phyloP scores from a whole-genome alignment of 106 monocot genomes.

The Dioscorea dumetorum region DNA sequence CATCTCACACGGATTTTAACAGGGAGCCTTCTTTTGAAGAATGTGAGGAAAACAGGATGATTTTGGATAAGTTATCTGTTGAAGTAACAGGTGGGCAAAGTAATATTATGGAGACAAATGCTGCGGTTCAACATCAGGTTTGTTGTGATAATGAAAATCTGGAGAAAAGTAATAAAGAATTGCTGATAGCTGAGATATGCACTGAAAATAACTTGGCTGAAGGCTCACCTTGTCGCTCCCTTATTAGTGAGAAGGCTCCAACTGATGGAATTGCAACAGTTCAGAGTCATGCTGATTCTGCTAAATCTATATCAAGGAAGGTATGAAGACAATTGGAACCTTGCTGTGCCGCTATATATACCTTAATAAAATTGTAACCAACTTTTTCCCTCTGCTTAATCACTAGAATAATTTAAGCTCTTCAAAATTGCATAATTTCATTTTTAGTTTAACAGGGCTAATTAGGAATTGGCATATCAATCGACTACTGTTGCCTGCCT shows the following conservation, averaged over 20 bases:
- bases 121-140: not conserved
- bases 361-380: no score
- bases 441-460: no score
- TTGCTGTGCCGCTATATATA: not conserved
- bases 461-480: no score
- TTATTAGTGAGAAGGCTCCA: constrained; percentile 12
- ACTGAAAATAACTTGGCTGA: not conserved
- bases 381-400: no score
- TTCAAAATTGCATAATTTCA: no score
- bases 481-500: no score
- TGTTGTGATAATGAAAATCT: constrained; percentile 5
- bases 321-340: not conserved
- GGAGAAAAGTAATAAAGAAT: no score
- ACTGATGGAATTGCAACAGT: constrained; percentile 11
- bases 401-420: no score
- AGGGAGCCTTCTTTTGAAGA: constrained; percentile 10
- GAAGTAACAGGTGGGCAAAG: constrained; percentile 2
- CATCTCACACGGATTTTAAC: constrained; percentile 11
- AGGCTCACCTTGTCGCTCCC: constrained; percentile 22
- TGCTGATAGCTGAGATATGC: no score
- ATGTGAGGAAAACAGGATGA: constrained; percentile 1
- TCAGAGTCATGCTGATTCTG: constrained; percentile 9
- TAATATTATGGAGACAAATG: not conserved
- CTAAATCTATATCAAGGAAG: constrained; percentile 51
- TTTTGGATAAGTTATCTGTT: not conserved